Conservation (phyloP, 179 eudicot species). For the Camellia oleifera region DNA sequence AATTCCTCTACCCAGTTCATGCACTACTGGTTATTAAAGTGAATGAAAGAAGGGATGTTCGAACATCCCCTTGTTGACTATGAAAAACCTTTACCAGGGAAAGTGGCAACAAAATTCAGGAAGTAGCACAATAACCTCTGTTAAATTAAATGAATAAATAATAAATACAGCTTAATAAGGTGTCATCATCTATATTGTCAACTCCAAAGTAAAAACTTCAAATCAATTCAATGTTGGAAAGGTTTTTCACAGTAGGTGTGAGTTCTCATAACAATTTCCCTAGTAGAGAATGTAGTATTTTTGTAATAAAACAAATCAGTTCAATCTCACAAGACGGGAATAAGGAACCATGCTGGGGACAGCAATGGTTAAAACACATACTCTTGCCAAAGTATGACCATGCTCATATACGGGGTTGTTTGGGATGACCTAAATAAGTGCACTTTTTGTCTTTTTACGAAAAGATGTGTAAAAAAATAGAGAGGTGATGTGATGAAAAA, state of each 20-base stretch:
- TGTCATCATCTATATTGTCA: neutral
- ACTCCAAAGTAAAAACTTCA: neutral
- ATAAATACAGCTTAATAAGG: neutral
- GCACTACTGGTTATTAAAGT: too few species aligned
- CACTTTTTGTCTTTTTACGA: too few species aligned
- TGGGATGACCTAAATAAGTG: too few species aligned
- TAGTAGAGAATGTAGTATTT: neutral
- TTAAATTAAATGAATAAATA: neutral
- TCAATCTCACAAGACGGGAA: neutral
- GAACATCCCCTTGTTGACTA: neutral
- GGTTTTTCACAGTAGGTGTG: neutral
- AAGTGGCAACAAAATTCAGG: neutral
- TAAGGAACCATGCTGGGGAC: neutral
- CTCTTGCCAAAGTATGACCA: neutral
- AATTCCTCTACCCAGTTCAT: too few species aligned
- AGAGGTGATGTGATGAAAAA: too few species aligned
- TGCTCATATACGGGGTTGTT: constrained; percentile 21
- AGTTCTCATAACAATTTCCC: too few species aligned
- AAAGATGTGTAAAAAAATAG: too few species aligned
- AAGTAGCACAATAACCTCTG: neutral
- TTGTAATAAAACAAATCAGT: neutral
- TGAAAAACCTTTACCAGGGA: neutral
- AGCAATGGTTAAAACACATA: too few species aligned
- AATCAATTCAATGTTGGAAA: neutral
- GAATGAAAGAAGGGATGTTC: neutral